phyloP scores from a whole-genome alignment of 805 yeast genomes.

The Kluyveromyces lactis region DNA sequence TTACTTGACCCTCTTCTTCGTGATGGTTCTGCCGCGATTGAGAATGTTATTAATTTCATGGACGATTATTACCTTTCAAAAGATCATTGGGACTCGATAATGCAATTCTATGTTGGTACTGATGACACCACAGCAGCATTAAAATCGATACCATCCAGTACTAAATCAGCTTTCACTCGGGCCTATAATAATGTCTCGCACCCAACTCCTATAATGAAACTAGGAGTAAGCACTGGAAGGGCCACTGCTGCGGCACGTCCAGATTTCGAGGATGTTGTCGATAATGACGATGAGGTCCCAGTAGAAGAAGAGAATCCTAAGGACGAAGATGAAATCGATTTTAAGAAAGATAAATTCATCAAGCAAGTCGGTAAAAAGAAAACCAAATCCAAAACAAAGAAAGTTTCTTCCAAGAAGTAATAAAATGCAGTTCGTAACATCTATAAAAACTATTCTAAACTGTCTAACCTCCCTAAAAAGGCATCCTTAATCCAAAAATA shows the following conservation, averaged over 20 bases:
- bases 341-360: slow-evolving; percentile 31
- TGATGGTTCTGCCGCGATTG: slow-evolving; percentile 55
- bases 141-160: slow-evolving; percentile 66
- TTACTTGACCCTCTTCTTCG: slow-evolving; percentile 51
- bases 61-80: slow-evolving; percentile 80
- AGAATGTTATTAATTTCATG: slow-evolving; percentile 57
- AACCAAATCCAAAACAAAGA: slow-evolving; percentile 21
- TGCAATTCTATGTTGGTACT: slow-evolving; percentile 77
- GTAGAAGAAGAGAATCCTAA: slow-evolving; percentile 22
- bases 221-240: slow-evolving; percentile 48
- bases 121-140: slow-evolving; percentile 35
- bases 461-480: slow-evolving; percentile 34
- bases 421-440: neutral
- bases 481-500: slow-evolving; percentile 60
- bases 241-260: slow-evolving; percentile 18
- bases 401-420: slow-evolving; percentile 15
- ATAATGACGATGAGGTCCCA: slow-evolving; percentile 26
- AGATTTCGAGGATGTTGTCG: slow-evolving; percentile 31
- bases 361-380: slow-evolving; percentile 25
- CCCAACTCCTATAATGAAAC: slow-evolving; percentile 76
- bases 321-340: slow-evolving; percentile 23
- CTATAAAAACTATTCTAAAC: neutral
- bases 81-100: slow-evolving; percentile 85
- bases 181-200: slow-evolving; percentile 69
- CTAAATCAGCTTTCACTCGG: slow-evolving; percentile 80